Evolutionary conservation across 1,284 basidiomycete genomes (phyloP), one percentile per base, ranked within the genome.

Genomic region (Tilletia caries): DNA sequence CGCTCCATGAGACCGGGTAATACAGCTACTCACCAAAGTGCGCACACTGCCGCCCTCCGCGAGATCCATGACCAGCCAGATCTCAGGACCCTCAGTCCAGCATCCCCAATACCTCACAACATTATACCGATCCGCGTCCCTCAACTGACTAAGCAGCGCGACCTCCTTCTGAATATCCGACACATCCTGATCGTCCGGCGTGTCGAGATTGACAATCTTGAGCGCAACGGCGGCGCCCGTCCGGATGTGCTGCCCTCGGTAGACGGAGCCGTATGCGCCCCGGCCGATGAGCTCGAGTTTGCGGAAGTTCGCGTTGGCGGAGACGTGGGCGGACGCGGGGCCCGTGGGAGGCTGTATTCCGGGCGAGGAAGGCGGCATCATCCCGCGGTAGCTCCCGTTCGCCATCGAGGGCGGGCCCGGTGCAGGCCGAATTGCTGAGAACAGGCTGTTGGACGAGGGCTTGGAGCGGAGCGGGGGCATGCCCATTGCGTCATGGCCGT

Each of bases 21-120:
- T n/a, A 41, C 18, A 34, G 12, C 15, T 2, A 81, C 86, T 79
- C 75, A 88, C 87, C 75, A 98, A 86, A 0, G 93, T 93, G 64
- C 93, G 87, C 12, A 98, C 92, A 80, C 93, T 96, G 10, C 96
- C 96, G 2, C 95, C 96, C 74, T 93, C 90, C 5, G 96, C 96
- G 81, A 91, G 91, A 84, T 99, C 96, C 96, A 99, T 98, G 48
- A 92, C 93, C 76, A 98, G 98, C 94, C 96, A 99, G 4, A 98
- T 91, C 66, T 92, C 91, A 32, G 93, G 91, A 0, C 94, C 94
- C 82, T 95, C 91, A 81, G 97, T 88, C 85, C 92, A 91, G 84
- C 95, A 97, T 27, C 94, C 95, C 85, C 91, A 97, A 85, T 98
- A 99, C 76, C 92, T 90, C 52, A 93, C 96, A 75, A 98, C 90